Evolutionary conservation across 2,329 filamentous ascomycete genomes (phyloP).

Genomic region (Pseudomassariella vexata): DNA sequence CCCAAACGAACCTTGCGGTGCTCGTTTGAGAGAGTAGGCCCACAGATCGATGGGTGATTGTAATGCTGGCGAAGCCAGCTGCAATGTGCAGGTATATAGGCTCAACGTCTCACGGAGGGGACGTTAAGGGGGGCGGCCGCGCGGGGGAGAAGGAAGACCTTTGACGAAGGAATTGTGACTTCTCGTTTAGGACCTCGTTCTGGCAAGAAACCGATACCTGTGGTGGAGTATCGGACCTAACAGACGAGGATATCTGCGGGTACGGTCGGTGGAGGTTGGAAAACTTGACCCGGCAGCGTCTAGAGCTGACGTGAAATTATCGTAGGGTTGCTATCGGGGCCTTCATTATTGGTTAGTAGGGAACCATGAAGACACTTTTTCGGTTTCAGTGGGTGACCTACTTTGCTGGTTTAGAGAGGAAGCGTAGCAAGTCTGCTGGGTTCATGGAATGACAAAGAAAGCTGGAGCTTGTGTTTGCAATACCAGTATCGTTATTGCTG

Average conservation of each 20-base stretch:
- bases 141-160: slow-evolving; percentile 77
- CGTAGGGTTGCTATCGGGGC: slow-evolving; percentile 61
- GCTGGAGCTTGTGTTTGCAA: too few species aligned
- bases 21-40: slow-evolving; percentile 97
- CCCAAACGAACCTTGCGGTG: slow-evolving; percentile 94
- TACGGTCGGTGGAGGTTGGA: slow-evolving; percentile 6
- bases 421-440: slow-evolving; percentile 83
- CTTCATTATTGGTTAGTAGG: slow-evolving; percentile 24
- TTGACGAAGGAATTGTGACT: slow-evolving; percentile 84
- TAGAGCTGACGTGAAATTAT: too few species aligned
- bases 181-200: slow-evolving; percentile 52
- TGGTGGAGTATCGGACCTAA: slow-evolving; percentile 77
- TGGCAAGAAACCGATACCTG: slow-evolving; percentile 77
- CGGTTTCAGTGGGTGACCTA: slow-evolving; percentile 47
- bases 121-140: slow-evolving; percentile 89
- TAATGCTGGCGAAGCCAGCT: slow-evolving; percentile 87
- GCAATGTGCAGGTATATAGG: slow-evolving; percentile 42
- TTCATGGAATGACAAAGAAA: slow-evolving; percentile 76
- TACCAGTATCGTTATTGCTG: slow-evolving; percentile 11
- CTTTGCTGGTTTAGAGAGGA: slow-evolving; percentile 93
- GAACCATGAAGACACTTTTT: slow-evolving; percentile 2
- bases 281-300: slow-evolving; percentile 15
- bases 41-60: slow-evolving; percentile 59
- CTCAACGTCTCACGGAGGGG: slow-evolving; percentile 60
- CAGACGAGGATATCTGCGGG: slow-evolving; percentile 65